Percentiles rank a stretch among this genome's conserved stretches.
Evolutionary conservation across 345 rosid genomes (phyloP).

Genomic region (Raphanus sativus): DNA sequence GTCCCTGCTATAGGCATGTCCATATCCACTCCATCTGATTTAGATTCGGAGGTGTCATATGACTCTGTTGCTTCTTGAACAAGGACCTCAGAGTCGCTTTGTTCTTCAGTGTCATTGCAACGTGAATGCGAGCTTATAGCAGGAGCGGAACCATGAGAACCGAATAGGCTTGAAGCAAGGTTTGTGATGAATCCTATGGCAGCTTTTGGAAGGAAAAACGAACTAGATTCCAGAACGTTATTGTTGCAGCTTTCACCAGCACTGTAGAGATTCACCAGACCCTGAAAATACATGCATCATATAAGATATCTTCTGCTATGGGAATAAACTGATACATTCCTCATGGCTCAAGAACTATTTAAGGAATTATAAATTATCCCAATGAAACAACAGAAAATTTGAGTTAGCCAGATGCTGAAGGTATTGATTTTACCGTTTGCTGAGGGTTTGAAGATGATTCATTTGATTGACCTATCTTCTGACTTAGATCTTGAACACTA

Average conservation of each 20-base stretch:
- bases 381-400: too few species aligned
- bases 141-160: slow-evolving; percentile 51
- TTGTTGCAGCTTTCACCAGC: slow-evolving; percentile 40
- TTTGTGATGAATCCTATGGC: slow-evolving; percentile 66
- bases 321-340: background rate
- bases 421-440: slow-evolving; percentile 54
- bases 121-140: slow-evolving; percentile 39
- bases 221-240: slow-evolving; percentile 39
- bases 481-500: slow-evolving; percentile 47
- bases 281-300: slow-evolving; percentile 47
- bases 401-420: slow-evolving; percentile 12
- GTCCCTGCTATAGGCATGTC: slow-evolving; percentile 36
- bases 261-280: slow-evolving; percentile 38
- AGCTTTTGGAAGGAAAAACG: slow-evolving; percentile 60
- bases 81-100: slow-evolving; percentile 36
- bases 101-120: slow-evolving; percentile 43
- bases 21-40: slow-evolving; percentile 37
- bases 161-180: slow-evolving; percentile 56
- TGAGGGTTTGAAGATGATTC: slow-evolving; percentile 41
- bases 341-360: too few species aligned
- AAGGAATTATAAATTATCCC: too few species aligned
- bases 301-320: background rate
- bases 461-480: slow-evolving; percentile 44
- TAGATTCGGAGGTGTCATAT: slow-evolving; percentile 41
- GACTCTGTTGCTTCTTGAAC: slow-evolving; percentile 40